Base-by-base conservation (phyloP, 768 basidiomycete species). In the Leccinum subtestaceum region DNA sequence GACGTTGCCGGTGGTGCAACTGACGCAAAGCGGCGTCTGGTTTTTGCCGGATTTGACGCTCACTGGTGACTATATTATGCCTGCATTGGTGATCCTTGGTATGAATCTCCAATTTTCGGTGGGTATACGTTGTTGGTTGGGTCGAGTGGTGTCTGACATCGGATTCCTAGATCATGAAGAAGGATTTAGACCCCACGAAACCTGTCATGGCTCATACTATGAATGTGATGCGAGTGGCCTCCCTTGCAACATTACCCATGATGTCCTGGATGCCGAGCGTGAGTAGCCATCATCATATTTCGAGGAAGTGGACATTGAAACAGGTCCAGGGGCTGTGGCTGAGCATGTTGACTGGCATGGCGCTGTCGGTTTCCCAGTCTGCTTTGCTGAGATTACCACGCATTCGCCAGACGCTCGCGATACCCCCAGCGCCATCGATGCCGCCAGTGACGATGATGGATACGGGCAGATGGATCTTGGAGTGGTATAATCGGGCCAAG, bases 21-120 rank as follows among this genome's bases (percentile, higher is more conserved):
- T 98, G 66, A 80, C 82, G 63, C 76, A 85, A 60, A 93, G 91
- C 58, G 94, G 95, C 0, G 71, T 93, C 31, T 77, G 73, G 48
- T 85, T 86, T 75, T 71, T 95, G 40, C 85, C 86, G 0, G 89
- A 98, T 72, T 74, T 98, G 62, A 93, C 93, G 0, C 70, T 79
- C n/a, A 91, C 93, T 69, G 93, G 94, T 12, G 85, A 82, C 53
- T 88, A 83, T 64, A 72, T 89, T 23, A 76, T 98, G 47, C 94
- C 95, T 0, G 65, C 83, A 29, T 75, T 80, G 17, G 77, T 74
- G 60, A 83, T 81, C 60, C 77, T 78, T 61, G 76, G 78, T 36
- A 87, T 92, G 57, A 88, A 93, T 61, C 34, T 80, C 8, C 89
- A 93, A 63, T 81, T 95, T 40, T 72, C 77, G 67, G 91, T 92